Conservation (phyloP, 2,329 filamentous ascomycete species). For the Acrocalymma vagum region DNA sequence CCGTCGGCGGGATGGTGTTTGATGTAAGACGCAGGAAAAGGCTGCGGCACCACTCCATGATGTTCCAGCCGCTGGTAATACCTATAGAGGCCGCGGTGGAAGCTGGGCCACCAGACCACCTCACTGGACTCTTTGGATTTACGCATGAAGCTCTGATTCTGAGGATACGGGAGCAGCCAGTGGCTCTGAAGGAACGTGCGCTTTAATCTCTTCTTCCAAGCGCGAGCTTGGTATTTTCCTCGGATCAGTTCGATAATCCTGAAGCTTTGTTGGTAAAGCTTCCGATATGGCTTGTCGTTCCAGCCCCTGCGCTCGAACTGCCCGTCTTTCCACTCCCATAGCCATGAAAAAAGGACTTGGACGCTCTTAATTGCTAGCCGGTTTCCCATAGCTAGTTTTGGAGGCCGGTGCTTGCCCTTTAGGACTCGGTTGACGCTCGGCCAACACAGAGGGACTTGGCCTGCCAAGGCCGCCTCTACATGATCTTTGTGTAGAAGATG, state of each 20-base stretch:
- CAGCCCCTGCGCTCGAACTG: background rate
- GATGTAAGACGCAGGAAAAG: too few species aligned
- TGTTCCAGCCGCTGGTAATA: conserved; percentile 3
- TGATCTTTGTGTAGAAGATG: conserved; percentile 2
- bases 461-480: conserved; percentile 1
- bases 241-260: conserved; percentile 3
- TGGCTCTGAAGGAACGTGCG: conserved; percentile 1
- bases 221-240: background rate
- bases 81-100: conserved; percentile 1
- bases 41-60: too few species aligned
- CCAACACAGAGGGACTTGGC: conserved; percentile 1
- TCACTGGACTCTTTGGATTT: conserved; percentile 2
- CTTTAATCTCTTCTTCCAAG: conserved; percentile 1
- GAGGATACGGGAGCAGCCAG: conserved; percentile 1
- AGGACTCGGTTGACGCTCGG: conserved; percentile 1
- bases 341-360: conserved; percentile 1
- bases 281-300: conserved; percentile 2
- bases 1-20: too few species aligned
- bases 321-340: conserved; percentile 2
- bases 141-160: conserved; percentile 1
- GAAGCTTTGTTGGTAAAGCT: conserved; percentile 2
- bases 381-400: conserved; percentile 3
- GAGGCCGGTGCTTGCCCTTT: conserved; percentile 1
- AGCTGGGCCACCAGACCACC: conserved; percentile 1
- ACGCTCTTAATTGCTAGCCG: conserved; percentile 1